Percentiles rank a stretch among this genome's conserved stretches.
These are phyloP conservation scores for Starmerella lactis-condensi DNA, from an alignment of 805 yeast genomes.

Conservation along the genomic window DNA sequence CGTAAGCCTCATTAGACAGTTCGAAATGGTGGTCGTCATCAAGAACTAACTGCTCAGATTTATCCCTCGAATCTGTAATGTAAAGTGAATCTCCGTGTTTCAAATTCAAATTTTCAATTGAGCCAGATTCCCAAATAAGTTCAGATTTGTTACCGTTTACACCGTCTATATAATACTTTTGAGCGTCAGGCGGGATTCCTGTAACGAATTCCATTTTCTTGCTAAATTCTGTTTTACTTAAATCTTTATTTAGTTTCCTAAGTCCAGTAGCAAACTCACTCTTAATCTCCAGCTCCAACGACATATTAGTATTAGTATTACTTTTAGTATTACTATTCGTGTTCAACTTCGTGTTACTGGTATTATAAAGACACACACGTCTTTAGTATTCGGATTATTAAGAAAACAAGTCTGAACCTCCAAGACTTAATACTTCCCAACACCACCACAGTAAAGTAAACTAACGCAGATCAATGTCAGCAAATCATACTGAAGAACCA, in stretches of 20 bases:
- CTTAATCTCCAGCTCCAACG: conserved; percentile 22
- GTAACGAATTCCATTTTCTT: conserved; percentile 46
- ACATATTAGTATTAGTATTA: no score
- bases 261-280: conserved; percentile 54
- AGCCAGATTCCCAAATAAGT: conserved; percentile 6
- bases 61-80: conserved; percentile 29
- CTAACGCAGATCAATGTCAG: no score
- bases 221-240: no score
- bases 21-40: conserved; percentile 26
- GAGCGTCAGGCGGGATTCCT: conserved; percentile 48
- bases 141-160: conserved; percentile 1
- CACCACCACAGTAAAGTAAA: no score
- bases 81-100: conserved; percentile 30
- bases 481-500: conserved; percentile 12
- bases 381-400: not conserved
- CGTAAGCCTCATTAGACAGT: conserved; percentile 45
- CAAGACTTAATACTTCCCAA: not conserved
- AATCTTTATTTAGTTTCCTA: no score
- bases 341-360: no score
- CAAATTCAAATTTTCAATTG: conserved; percentile 17
- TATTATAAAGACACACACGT: not conserved
- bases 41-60: conserved; percentile 20
- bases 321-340: no score
- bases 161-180: conserved; percentile 20
- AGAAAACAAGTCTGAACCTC: not conserved